phyloP scores from a whole-genome alignment of 352 stramenopile genomes.

The Phytophthora crassamura region DNA sequence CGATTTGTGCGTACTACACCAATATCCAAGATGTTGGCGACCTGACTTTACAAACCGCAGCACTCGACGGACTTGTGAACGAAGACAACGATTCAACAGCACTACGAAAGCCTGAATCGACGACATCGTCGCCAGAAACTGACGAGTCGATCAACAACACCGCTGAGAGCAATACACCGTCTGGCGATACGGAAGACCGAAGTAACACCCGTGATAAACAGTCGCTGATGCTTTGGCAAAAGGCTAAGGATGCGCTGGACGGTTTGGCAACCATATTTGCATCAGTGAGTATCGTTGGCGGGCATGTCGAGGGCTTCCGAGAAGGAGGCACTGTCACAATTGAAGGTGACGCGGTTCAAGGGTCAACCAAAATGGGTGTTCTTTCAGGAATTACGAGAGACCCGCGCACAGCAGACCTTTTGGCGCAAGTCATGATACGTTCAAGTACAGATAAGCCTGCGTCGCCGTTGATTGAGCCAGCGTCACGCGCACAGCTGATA shows the following conservation, averaged over 20 bases:
- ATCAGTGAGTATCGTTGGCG: slow-evolving; percentile 75
- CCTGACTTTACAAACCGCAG: neutral
- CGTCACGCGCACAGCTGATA: slow-evolving; percentile 34
- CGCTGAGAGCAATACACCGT: slow-evolving; percentile 16
- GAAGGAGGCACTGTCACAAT: slow-evolving; percentile 70
- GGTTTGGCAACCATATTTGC: slow-evolving; percentile 61
- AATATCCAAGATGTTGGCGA: slow-evolving; percentile 36
- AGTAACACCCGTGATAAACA: slow-evolving; percentile 65
- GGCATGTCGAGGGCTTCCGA: slow-evolving; percentile 71
- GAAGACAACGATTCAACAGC: slow-evolving; percentile 15
- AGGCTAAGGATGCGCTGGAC: slow-evolving; percentile 78
- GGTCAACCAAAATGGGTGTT: slow-evolving; percentile 26
- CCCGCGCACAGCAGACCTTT: slow-evolving; percentile 42
- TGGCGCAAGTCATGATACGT: slow-evolving; percentile 41
- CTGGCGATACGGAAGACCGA: slow-evolving; percentile 28
- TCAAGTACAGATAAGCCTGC: slow-evolving; percentile 11
- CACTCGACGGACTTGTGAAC: slow-evolving; percentile 2
- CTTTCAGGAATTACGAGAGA: slow-evolving; percentile 53
- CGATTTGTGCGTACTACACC: slow-evolving; percentile 74
- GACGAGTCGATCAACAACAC: slow-evolving; percentile 47
- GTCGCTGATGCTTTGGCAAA: slow-evolving; percentile 72
- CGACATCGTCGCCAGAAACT: slow-evolving; percentile 59
- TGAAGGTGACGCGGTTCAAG: slow-evolving; percentile 50
- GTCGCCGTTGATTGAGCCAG: slow-evolving; percentile 23
- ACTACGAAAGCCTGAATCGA: slow-evolving; percentile 67